These are phyloP conservation scores for Trichoderma gamsii DNA, from an alignment of 495 filamentous ascomycete species.

Conservation along the genomic window DNA sequence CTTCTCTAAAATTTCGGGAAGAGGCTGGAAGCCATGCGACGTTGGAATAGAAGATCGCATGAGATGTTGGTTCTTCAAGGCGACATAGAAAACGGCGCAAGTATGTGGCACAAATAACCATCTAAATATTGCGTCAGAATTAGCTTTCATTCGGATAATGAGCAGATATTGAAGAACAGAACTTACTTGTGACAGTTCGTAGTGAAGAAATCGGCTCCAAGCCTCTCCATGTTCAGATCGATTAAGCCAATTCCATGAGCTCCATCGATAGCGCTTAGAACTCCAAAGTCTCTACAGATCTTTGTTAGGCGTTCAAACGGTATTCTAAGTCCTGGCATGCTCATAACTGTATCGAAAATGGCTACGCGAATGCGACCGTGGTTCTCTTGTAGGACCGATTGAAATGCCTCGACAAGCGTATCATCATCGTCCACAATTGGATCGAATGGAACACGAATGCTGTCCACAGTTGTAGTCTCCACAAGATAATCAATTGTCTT, in stretches of 20 bases:
- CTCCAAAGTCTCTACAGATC: slow-evolving; percentile 53
- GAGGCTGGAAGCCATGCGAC: slow-evolving; percentile 45
- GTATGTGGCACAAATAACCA: slow-evolving; percentile 77
- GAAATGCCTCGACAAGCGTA: slow-evolving; percentile 32
- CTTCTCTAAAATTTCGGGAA: slow-evolving; percentile 4
- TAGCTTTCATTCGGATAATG: not conserved
- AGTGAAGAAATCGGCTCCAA: slow-evolving; percentile 72
- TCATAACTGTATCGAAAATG: slow-evolving; percentile 70
- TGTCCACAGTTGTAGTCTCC: slow-evolving; percentile 43
- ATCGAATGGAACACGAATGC: slow-evolving; percentile 30
- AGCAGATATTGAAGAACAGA: slow-evolving; percentile 37
- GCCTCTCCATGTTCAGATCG: slow-evolving; percentile 48
- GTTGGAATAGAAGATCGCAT: slow-evolving; percentile 67
- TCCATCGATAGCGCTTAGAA: slow-evolving; percentile 57
- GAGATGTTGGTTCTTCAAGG: slow-evolving; percentile 60
- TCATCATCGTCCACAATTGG: slow-evolving; percentile 51
- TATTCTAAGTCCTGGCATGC: slow-evolving; percentile 63
- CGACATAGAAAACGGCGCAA: slow-evolving; percentile 70
- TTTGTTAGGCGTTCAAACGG: slow-evolving; percentile 62
- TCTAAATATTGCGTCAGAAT: slow-evolving; percentile 38
- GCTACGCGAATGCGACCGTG: slow-evolving; percentile 48
- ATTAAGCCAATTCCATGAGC: slow-evolving; percentile 73
- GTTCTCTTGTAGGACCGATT: slow-evolving; percentile 31
- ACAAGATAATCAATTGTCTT: slow-evolving; percentile 59
- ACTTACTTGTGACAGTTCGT: slow-evolving; percentile 82